phyloP scores from a whole-genome alignment of 441 rosid species.

The Croton laevigatus region DNA sequence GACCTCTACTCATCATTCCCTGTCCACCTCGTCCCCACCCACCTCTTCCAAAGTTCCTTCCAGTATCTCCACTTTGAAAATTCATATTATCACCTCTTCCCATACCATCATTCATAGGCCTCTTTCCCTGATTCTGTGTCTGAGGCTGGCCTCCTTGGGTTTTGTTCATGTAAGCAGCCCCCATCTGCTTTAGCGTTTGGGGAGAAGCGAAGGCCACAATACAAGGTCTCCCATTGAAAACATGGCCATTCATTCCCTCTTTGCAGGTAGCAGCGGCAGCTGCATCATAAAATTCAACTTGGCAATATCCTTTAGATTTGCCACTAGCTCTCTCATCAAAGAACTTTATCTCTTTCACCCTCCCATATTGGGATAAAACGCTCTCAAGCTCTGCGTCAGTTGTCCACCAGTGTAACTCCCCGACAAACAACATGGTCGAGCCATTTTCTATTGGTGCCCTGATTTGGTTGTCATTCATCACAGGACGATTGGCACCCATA shows the following conservation, averaged over 20 bases:
- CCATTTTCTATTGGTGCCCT: slow-evolving; percentile 64
- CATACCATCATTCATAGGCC: slow-evolving; percentile 57
- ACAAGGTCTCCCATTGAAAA: slow-evolving; percentile 87
- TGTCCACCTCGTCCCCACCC: slow-evolving; percentile 87
- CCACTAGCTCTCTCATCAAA: slow-evolving; percentile 95
- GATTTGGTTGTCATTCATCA: slow-evolving; percentile 63
- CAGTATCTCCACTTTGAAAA: slow-evolving; percentile 76
- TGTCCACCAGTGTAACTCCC: slow-evolving; percentile 99
- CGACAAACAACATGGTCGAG: slow-evolving; percentile 77
- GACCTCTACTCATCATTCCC: slow-evolving; percentile 63
- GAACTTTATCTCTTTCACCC: slow-evolving; percentile 82
- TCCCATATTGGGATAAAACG: slow-evolving; percentile 74
- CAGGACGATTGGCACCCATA: slow-evolving; percentile 37
- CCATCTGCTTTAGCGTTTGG: slow-evolving; percentile 78
- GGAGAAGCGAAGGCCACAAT: slow-evolving; percentile 97
- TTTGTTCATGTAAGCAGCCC: slow-evolving; percentile 66
- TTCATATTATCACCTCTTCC: slow-evolving; percentile 70
- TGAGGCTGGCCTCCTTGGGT: slow-evolving; percentile 64
- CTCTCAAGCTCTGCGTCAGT: slow-evolving; percentile 93
- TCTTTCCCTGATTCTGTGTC: slow-evolving; percentile 56
- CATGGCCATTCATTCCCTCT: slow-evolving; percentile 84
- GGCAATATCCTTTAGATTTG: slow-evolving; percentile 92
- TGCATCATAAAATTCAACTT: slow-evolving; percentile 79
- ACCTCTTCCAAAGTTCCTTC: slow-evolving; percentile 81
- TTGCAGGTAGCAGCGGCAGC: slow-evolving; percentile 75